Evolutionary conservation across 1,284 basidiomycete species (phyloP), one percentile per base, ranked within the genome.

Genomic region (Dichomitus squalens): DNA sequence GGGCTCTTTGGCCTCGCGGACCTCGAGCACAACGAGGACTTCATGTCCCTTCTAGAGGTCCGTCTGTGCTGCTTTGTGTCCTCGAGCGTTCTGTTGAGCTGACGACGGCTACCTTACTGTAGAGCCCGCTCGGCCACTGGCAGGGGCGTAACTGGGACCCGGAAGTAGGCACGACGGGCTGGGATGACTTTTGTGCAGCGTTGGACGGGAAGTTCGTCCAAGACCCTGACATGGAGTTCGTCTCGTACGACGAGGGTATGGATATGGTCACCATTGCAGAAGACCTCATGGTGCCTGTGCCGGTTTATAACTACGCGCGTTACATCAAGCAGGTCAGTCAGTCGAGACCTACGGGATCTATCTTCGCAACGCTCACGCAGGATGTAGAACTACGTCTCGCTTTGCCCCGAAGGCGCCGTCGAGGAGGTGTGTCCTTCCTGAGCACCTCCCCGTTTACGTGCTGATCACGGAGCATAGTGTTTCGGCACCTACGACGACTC

Each of bases 91-190:
- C 2, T 18, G 1, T 7, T 20, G 3, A 2, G 20, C 3, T 21
- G 20, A 27, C 34, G 12, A 44, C 58, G 27, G 35, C 23, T 23
- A 3, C 16, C 1, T 21, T 2, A 4, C 11, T 0, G 44, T 53
- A 80, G 79, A 47, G 46, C 35, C 81, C 83, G 1, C 66, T 85
- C 57, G 77, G 73, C 3, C 67, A 63, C n/a, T 88, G 86, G 84
- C 88, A 90, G 68, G 75, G 66, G 2, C 82, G 83, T 69, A 84
- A 84, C 66, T 96, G 94, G 94, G 90, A 95, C 70, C 87, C 90
- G 1, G 74, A 75, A 21, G 79, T 88, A 40, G 82, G 80, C 4
- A 86, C 82, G 66, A 81, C 77, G 3, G 68, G 46, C 5, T 93
- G 91, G 62, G 88, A 92, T 52, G 73, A 83, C 23, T 95, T 95